These are phyloP conservation scores for Fusarium sp. DNA, from an alignment of 2,329 filamentous ascomycete genomes.

Conservation along the genomic window DNA sequence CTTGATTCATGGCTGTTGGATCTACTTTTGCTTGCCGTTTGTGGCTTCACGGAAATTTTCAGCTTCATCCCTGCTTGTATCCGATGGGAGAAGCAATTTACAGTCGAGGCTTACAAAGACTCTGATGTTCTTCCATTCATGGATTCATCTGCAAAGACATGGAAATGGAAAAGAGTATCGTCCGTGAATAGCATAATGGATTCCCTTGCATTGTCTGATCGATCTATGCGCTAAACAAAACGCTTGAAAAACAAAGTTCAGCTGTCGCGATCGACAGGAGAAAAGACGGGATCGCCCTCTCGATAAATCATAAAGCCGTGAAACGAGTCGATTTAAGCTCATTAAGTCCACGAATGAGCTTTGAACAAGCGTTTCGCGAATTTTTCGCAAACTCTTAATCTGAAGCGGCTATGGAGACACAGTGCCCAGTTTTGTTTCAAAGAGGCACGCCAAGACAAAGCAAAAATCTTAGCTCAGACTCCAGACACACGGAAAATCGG, in stretches of 20 bases:
- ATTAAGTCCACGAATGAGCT: conserved; percentile 29
- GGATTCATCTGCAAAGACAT: too few species aligned
- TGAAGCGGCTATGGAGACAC: conserved; percentile 14
- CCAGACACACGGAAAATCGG: conserved; percentile 22
- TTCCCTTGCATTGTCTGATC: conserved; percentile 7
- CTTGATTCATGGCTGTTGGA: conserved; percentile 20
- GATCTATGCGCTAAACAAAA: conserved; percentile 18
- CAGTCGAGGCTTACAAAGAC: too few species aligned
- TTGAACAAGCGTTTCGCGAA: background rate
- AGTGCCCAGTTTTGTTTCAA: conserved; percentile 21
- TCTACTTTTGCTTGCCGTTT: conserved; percentile 1
- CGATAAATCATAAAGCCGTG: conserved; percentile 13
- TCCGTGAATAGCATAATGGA: conserved; percentile 2
- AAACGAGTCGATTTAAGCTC: conserved; percentile 9
- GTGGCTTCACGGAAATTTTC: background rate
- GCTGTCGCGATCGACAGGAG: conserved; percentile 8
- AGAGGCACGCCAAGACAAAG: conserved; percentile 14
- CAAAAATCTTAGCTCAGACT: background rate
- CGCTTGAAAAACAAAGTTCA: conserved; percentile 7
- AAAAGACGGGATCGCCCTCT: conserved; percentile 10
- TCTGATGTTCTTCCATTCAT: too few species aligned
- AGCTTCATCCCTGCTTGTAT: background rate
- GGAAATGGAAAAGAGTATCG: background rate
- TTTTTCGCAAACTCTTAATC: conserved; percentile 2
- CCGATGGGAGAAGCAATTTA: background rate